These are phyloP conservation scores for Chaetomium strumarium DNA, from an alignment of 2,329 filamentous ascomycete species.

Conservation along the genomic window DNA sequence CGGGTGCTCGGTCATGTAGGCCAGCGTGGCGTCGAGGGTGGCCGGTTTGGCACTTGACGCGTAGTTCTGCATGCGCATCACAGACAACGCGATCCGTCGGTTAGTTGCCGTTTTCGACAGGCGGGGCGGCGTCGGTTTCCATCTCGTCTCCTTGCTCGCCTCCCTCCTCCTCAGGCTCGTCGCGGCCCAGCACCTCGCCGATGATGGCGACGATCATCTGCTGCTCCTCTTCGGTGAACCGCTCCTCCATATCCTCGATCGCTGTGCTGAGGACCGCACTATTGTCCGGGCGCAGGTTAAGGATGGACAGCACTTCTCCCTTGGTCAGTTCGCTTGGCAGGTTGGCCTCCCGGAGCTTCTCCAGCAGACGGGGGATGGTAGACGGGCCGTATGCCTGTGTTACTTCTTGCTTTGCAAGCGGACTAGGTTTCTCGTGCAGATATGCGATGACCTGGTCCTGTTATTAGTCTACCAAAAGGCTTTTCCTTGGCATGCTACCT, in stretches of 20 bases:
- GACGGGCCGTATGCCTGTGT: conserved; percentile 43
- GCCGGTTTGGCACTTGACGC: background rate
- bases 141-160: conserved; percentile 33
- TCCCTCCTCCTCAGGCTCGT: conserved; percentile 32
- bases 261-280: conserved; percentile 55
- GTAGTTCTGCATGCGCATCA: background rate
- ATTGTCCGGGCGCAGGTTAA: conserved; percentile 58
- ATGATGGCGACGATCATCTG: conserved; percentile 52
- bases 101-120: conserved; percentile 33
- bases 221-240: conserved; percentile 55
- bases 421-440: conserved; percentile 48
- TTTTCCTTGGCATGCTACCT: background rate
- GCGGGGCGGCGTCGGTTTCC: conserved; percentile 24
- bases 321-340: conserved; percentile 57
- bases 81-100: background rate
- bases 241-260: conserved; percentile 58
- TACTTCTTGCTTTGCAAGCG: conserved; percentile 48
- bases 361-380: conserved; percentile 48
- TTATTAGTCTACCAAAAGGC: conserved; percentile 5
- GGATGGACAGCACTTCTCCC: conserved; percentile 61
- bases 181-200: conserved; percentile 51
- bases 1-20: conserved; percentile 47
- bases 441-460: conserved; percentile 52
- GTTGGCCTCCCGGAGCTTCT: conserved; percentile 36
- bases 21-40: background rate